A percentile compares a stretch with the other conserved stretches of the same genome.
Conservation (phyloP, 2,329 filamentous ascomycete genomes). For the Ascomycota sp. region DNA sequence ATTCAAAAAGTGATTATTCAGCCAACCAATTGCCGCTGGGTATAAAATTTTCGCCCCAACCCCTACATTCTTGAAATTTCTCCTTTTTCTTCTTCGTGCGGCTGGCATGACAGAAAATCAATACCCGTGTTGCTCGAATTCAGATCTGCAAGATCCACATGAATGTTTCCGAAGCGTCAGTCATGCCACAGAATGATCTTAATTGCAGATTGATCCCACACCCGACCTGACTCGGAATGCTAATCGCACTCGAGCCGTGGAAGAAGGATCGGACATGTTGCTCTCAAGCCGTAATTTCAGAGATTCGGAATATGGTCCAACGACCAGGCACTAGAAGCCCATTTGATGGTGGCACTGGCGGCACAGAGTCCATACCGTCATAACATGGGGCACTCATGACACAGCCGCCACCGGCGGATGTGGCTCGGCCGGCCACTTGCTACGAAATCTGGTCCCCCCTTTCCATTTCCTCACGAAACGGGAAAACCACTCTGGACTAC, state of each 20-base stretch:
- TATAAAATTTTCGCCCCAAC: constrained; percentile 11
- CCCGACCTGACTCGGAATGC: constrained; percentile 18
- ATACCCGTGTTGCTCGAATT: constrained; percentile 68
- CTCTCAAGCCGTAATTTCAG: too few species aligned
- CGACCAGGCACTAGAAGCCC: too few species aligned
- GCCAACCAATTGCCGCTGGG: not conserved
- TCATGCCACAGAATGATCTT: constrained; percentile 55
- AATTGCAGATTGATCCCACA: constrained; percentile 53
- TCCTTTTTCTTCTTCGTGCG: constrained; percentile 54
- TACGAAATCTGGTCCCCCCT: too few species aligned
- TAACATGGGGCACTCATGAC: too few species aligned
- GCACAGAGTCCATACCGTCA: too few species aligned
- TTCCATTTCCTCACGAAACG: too few species aligned
- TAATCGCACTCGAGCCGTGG: constrained; percentile 11
- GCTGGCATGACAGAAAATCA: constrained; percentile 48
- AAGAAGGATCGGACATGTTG: constrained; percentile 21
- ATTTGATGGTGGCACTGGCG: too few species aligned
- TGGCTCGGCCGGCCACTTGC: too few species aligned
- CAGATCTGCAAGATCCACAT: constrained; percentile 29
- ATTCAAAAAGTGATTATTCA: not conserved
- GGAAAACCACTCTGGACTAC: too few species aligned
- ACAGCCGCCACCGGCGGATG: too few species aligned
- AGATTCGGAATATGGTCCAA: too few species aligned
- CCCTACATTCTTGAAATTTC: constrained; percentile 18
- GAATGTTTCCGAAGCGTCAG: constrained; percentile 45